phyloP scores from a whole-genome alignment of 257 asterid genomes.

The Solanum chilense region DNA sequence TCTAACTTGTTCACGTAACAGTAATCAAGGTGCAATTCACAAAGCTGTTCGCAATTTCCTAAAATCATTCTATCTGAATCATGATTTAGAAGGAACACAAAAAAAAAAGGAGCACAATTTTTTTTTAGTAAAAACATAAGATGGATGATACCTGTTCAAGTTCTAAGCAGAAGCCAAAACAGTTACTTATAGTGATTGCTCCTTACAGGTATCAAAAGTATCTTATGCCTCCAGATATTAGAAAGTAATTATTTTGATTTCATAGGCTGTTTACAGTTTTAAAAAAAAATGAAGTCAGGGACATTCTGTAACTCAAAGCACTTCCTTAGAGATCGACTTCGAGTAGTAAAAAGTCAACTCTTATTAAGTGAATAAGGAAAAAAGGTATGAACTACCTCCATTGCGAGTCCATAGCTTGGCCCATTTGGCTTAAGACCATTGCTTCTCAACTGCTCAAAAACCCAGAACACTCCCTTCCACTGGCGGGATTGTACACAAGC shows the following conservation, averaged over 20 bases:
- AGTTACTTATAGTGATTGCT: not conserved
- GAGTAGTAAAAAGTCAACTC: not conserved
- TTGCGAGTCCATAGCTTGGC: slow-evolving; percentile 91
- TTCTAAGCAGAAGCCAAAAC: not conserved
- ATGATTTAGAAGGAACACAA: not conserved
- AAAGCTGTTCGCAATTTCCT: not conserved
- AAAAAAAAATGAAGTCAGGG: not conserved
- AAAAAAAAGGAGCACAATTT: too few relatives aligned
- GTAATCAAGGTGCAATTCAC: not conserved
- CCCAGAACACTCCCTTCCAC: slow-evolving; percentile 98
- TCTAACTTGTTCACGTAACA: not conserved
- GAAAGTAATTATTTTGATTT: not conserved
- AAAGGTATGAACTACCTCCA: slow-evolving; percentile 62
- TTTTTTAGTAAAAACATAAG: not conserved
- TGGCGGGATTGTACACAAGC: slow-evolving; percentile 80
- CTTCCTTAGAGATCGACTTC: not conserved
- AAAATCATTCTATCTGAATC: not conserved
- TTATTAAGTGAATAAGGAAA: not conserved
- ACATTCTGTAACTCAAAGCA: not conserved
- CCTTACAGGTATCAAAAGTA: not conserved
- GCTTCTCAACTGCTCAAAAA: slow-evolving; percentile 80
- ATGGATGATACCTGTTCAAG: not conserved
- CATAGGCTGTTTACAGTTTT: not conserved
- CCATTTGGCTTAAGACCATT: slow-evolving; percentile 72
- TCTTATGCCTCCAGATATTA: not conserved